Conservation (phyloP, 225 moss, liverwort and hornwort genomes). For the Anthoceros angustus region DNA sequence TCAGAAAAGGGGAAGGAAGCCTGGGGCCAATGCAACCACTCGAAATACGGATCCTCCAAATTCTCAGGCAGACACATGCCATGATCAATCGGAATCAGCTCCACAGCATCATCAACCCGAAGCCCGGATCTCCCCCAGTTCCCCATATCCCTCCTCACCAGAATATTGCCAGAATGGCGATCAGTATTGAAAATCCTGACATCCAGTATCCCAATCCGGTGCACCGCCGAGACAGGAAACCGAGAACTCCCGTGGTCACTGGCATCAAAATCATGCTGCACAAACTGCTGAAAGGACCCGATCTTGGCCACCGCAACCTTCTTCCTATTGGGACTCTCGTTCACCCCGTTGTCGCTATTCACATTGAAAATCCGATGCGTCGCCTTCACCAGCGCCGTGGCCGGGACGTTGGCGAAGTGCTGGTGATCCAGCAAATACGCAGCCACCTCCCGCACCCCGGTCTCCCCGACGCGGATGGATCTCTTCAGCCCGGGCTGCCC, state of each 20-base stretch:
- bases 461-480: conserved; percentile 88
- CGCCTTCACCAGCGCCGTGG: conserved; percentile 67
- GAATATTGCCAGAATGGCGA: conserved; percentile 80
- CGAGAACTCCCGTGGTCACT: conserved; percentile 64
- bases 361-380: conserved; percentile 65
- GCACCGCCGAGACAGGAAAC: conserved; percentile 69
- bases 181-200: conserved; percentile 76
- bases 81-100: conserved; percentile 82
- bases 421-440: conserved; percentile 76
- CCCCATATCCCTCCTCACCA: conserved; percentile 43
- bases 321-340: conserved; percentile 11
- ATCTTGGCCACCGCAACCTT: conserved; percentile 38
- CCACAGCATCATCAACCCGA: conserved; percentile 36
- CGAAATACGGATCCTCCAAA: conserved; percentile 82
- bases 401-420: conserved; percentile 68
- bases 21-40: conserved; percentile 96
- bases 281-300: conserved; percentile 83
- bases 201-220: conserved; percentile 80
- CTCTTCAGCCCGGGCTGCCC: conserved; percentile 79
- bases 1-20: conserved; percentile 71
- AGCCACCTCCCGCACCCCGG: conserved; percentile 87
- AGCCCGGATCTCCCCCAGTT: conserved; percentile 23
- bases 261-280: conserved; percentile 68
- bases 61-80: conserved; percentile 75
- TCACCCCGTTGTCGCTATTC: conserved; percentile 23